phyloP scores from a whole-genome alignment of 495 filamentous ascomycete species.

The Trichoderma erinaceum region DNA sequence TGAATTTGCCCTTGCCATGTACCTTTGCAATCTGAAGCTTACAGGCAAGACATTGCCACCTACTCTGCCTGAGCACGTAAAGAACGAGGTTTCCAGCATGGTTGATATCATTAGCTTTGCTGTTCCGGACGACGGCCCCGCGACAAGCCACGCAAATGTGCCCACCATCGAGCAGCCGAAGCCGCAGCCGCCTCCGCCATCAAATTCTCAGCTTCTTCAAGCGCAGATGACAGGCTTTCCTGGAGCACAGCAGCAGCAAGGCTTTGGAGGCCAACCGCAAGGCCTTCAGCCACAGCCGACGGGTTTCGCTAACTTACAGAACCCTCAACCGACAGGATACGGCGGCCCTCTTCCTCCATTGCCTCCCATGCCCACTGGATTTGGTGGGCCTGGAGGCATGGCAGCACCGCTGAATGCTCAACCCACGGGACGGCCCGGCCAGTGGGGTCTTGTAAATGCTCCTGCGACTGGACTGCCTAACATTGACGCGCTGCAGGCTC shows the following conservation, averaged over 20 bases:
- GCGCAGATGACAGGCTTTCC: constrained; percentile 72
- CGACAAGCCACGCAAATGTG: constrained; percentile 37
- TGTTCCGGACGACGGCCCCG: constrained; percentile 67
- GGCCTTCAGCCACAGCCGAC: constrained; percentile 54
- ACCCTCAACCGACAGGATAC: constrained; percentile 54
- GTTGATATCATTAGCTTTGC: constrained; percentile 98
- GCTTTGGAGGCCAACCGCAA: constrained; percentile 36
- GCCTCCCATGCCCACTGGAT: constrained; percentile 91
- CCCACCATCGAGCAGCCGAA: constrained; percentile 83
- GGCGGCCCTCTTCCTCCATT: constrained; percentile 80
- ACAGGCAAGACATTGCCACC: constrained; percentile 76
- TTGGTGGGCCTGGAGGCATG: constrained; percentile 54
- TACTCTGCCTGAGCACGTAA: constrained; percentile 72
- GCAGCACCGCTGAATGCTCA: constrained; percentile 72
- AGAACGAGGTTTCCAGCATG: constrained; percentile 98
- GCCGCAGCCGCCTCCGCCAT: constrained; percentile 51
- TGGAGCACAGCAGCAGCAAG: constrained; percentile 47
- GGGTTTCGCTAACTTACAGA: constrained; percentile 43
- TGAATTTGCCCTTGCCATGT: constrained; percentile 97
- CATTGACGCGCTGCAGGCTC: constrained; percentile 85
- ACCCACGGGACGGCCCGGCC: constrained; percentile 91
- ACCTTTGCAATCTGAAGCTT: constrained; percentile 90
- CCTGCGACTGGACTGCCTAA: constrained; percentile 86
- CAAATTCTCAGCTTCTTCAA: constrained; percentile 67
- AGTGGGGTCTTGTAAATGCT: constrained; percentile 96